phyloP scores from a whole-genome alignment of 2,329 filamentous ascomycete genomes.

The Trichoderma arundinaceum region DNA sequence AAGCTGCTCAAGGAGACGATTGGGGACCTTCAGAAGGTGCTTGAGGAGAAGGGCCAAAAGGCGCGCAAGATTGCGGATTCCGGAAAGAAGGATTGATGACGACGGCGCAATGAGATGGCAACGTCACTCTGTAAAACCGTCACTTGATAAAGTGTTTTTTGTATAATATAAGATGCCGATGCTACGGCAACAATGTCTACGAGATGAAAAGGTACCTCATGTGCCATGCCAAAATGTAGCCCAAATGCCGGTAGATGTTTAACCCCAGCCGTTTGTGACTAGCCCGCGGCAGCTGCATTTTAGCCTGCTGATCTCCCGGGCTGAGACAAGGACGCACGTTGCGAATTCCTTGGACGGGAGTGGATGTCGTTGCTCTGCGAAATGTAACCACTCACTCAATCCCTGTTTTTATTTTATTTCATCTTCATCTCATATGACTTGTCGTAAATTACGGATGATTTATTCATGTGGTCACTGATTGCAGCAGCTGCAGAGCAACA shows the following conservation, averaged over 20 bases:
- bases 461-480: background rate
- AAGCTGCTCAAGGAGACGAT: conserved; percentile 71
- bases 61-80: conserved; percentile 64
- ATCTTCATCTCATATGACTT: background rate
- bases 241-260: background rate
- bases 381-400: conserved; percentile 10
- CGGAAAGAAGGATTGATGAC: conserved; percentile 49
- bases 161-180: background rate
- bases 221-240: background rate
- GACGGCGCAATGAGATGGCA: background rate
- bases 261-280: background rate
- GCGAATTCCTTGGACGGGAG: background rate
- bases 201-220: background rate
- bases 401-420: background rate
- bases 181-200: background rate
- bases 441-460: background rate
- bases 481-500: background rate
- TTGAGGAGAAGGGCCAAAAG: conserved; percentile 64
- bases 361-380: background rate
- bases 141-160: background rate
- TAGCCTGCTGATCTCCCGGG: conserved; percentile 6
- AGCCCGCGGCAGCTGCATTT: conserved; percentile 1
- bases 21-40: conserved; percentile 67
- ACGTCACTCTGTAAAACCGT: too few relatives aligned
- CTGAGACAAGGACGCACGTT: conserved; percentile 18